Base-by-base conservation (phyloP, 306 rosid species). In the Lathyrus tuberosus region DNA sequence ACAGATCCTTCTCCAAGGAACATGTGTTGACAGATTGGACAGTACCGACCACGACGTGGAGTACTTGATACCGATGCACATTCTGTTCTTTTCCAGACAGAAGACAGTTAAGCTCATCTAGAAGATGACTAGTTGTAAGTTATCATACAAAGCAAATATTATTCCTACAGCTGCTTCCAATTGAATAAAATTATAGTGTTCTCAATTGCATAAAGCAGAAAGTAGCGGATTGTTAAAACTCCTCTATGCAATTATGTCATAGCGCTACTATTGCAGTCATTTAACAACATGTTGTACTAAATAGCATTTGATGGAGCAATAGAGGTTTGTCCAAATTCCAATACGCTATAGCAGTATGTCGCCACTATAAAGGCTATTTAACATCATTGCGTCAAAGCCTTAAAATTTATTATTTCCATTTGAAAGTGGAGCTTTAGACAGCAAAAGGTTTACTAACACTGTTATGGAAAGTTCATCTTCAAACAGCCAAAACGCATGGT, bases 1-100 rank as follows among this genome's bases (percentile, higher is more conserved):
- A 84, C 81, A 79, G 80, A 89, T 62, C 71, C 87, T 68, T 91
- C 96, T 62, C 92, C 76, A 71, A 80, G 78, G 80, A 85, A 91
- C 83, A 83, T 81, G 86, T 83, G 86, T 82, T 87, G 87, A 80
- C 99, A 94, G 65, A 85, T 88, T 79, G 86, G 87, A 80, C 97
- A 94, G 75, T 91, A 91, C 96, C 99, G 91, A 42, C 83, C 82
- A 73, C 96, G 97, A 60, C 79, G 87, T 35, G 99, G 96, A 74
- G 86, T 75, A 74, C 84, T 82, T 31, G 91, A 69, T 69, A 94
- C 75, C 65, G 95, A 91, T 48, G 88, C 97, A 76, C 97, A 91
- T 85, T 94, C 97, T 94, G 92, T 87, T 84, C 67, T 71, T 71
- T 71, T 64, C 62, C 75, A 79, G 68, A 72, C 75, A 72, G 14